A percentile compares a stretch with the other conserved stretches of the same genome.
phyloP scores from a whole-genome alignment of 2,329 filamentous ascomycete species.

The Cladophialophora bantiana region DNA sequence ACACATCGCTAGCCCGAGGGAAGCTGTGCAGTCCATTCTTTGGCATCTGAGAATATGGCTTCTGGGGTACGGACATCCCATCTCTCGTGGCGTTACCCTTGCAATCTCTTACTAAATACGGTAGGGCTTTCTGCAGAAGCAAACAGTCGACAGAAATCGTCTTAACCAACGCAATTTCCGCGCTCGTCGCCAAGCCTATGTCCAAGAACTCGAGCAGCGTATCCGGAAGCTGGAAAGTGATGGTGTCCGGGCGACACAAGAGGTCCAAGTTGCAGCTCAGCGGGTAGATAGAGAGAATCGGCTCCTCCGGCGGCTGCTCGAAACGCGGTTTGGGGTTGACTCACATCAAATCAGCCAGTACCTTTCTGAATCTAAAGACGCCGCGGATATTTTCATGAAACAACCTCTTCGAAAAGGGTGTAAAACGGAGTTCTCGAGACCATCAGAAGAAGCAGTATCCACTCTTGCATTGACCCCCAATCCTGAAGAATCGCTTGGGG shows the following conservation, averaged over 20 bases:
- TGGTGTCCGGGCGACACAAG: slow-evolving; percentile 71
- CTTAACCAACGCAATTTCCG: slow-evolving; percentile 79
- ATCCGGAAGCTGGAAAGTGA: slow-evolving; percentile 68
- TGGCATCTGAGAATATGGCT: background rate
- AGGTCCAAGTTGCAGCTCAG: slow-evolving; percentile 73
- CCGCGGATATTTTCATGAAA: slow-evolving; percentile 9
- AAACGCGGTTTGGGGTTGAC: slow-evolving; percentile 60
- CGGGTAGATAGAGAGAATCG: slow-evolving; percentile 73
- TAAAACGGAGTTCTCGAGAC: slow-evolving; percentile 5
- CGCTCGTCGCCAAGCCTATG: slow-evolving; percentile 74
- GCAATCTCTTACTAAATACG: slow-evolving; percentile 3
- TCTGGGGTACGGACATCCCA: background rate
- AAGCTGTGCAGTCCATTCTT: background rate
- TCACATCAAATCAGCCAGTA: slow-evolving; percentile 61
- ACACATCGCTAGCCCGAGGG: background rate
- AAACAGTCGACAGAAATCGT: slow-evolving; percentile 65
- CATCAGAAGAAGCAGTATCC: slow-evolving; percentile 22
- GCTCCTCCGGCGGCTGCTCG: slow-evolving; percentile 66
- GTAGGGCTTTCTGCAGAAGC: slow-evolving; percentile 4
- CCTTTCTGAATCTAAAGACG: slow-evolving; percentile 23
- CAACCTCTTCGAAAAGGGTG: slow-evolving; percentile 8
- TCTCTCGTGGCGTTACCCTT: background rate
- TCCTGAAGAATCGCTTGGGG: background rate
- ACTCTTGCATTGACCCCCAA: background rate
- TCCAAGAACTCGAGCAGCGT: slow-evolving; percentile 71